phyloP scores from a whole-genome alignment of 2,329 filamentous ascomycete genomes.

The Cytospora piceae region DNA sequence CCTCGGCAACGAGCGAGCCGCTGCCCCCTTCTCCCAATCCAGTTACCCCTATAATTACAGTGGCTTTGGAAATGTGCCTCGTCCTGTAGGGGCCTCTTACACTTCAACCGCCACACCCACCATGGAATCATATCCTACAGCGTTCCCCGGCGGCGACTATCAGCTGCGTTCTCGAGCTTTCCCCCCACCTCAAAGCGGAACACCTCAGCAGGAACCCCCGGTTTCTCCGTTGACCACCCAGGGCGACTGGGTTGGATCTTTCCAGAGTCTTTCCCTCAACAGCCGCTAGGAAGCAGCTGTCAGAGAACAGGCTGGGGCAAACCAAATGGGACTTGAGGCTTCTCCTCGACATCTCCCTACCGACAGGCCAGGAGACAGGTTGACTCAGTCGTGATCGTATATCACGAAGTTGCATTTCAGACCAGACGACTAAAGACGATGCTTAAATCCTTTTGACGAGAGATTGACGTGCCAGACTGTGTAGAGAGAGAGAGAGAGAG shows the following conservation, averaged over 20 bases:
- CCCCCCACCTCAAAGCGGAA: slow-evolving; percentile 44
- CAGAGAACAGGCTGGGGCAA: background rate
- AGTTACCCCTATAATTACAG: slow-evolving; percentile 49
- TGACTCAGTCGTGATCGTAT: slow-evolving; percentile 18
- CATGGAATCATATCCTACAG: slow-evolving; percentile 47
- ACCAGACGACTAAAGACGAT: slow-evolving; percentile 21
- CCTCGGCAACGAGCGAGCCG: slow-evolving; percentile 48
- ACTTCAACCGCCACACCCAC: slow-evolving; percentile 44
- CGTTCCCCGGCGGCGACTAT: slow-evolving; percentile 51
- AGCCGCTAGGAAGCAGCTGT: slow-evolving; percentile 48
- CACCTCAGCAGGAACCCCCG: slow-evolving; percentile 44
- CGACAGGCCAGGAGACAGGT: slow-evolving; percentile 16
- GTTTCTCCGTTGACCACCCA: slow-evolving; percentile 48
- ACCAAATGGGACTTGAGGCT: background rate
- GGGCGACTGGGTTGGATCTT: slow-evolving; percentile 65
- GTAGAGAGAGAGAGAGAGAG: slow-evolving; percentile 13
- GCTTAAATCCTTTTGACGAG: slow-evolving; percentile 27
- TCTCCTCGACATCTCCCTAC: background rate
- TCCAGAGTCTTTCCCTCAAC: slow-evolving; percentile 75
- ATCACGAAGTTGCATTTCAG: slow-evolving; percentile 24
- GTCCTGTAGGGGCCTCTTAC: slow-evolving; percentile 44
- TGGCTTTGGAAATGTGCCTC: slow-evolving; percentile 47
- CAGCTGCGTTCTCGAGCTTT: slow-evolving; percentile 49
- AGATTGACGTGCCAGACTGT: slow-evolving; percentile 29
- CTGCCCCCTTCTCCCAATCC: slow-evolving; percentile 44